These are phyloP conservation scores for Apostasia ramifera DNA, from an alignment of 106 monocot genomes.

Conservation along the genomic window DNA sequence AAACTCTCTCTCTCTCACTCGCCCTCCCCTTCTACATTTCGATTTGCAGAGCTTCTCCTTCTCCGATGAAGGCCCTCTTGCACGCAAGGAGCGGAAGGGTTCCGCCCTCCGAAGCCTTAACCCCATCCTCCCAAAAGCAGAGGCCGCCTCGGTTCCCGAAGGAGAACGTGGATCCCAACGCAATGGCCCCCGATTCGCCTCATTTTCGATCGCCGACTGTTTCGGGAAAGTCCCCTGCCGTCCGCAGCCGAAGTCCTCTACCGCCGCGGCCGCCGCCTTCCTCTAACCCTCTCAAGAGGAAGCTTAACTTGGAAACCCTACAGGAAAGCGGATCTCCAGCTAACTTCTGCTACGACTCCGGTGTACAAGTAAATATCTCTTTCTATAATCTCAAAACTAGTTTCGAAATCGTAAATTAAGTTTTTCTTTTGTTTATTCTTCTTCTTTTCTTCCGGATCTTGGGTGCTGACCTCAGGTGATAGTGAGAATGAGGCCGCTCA, in stretches of 20 bases:
- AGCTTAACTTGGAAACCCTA: conserved; percentile 49
- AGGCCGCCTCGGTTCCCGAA: conserved; percentile 41
- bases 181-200: conserved; percentile 19
- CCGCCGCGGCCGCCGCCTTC: conserved; percentile 56
- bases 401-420: not conserved
- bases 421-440: not conserved
- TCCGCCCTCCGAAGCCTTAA: conserved; percentile 24
- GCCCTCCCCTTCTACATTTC: not conserved
- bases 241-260: conserved; percentile 60
- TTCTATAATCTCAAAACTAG: not conserved
- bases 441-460: not conserved
- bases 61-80: conserved; percentile 28
- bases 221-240: conserved; percentile 18
- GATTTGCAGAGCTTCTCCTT: conserved; percentile 12
- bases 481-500: conserved; percentile 68
- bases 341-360: conserved; percentile 42
- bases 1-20: not conserved
- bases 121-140: conserved; percentile 41
- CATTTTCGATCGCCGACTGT: conserved; percentile 27
- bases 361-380: conserved; percentile 51
- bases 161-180: conserved; percentile 85
- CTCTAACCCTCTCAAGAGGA: conserved; percentile 49
- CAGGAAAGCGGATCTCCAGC: conserved; percentile 12
- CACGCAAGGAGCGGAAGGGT: conserved; percentile 23
- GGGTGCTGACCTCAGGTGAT: conserved; percentile 48